Conservation (phyloP, 257 asterid species). For the Nicotiana tabacum region DNA sequence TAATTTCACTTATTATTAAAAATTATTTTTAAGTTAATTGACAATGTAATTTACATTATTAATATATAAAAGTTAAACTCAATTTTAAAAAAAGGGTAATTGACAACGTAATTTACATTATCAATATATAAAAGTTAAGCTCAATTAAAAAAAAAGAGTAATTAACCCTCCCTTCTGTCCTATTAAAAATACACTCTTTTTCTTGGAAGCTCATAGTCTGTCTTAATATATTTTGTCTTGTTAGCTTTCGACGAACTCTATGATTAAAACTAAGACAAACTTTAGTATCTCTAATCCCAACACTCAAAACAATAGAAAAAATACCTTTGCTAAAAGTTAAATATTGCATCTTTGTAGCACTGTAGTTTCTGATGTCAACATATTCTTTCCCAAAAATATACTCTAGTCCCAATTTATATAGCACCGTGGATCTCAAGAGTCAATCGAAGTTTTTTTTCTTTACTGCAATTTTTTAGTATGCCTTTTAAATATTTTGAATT, state of each 20-base stretch:
- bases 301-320: not conserved
- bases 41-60: not conserved
- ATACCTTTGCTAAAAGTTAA: not conserved
- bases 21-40: not conserved
- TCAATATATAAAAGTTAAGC: no score
- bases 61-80: no score
- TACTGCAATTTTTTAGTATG: no score
- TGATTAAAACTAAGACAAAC: slow-evolving; percentile 1
- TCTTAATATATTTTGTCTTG: not conserved
- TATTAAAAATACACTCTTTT: not conserved
- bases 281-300: not conserved
- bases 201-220: not conserved
- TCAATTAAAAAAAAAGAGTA: no score
- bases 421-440: no score
- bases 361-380: no score
- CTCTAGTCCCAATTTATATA: no score
- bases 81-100: no score
- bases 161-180: no score
- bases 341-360: not conserved
- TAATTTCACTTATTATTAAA: not conserved
- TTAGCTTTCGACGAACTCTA: not conserved
- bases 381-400: no score
- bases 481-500: no score
- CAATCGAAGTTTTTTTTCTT: no score
- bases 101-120: not conserved